Conservation (phyloP, 2,329 filamentous ascomycete species). For the Beauveria pseudobassiana region DNA sequence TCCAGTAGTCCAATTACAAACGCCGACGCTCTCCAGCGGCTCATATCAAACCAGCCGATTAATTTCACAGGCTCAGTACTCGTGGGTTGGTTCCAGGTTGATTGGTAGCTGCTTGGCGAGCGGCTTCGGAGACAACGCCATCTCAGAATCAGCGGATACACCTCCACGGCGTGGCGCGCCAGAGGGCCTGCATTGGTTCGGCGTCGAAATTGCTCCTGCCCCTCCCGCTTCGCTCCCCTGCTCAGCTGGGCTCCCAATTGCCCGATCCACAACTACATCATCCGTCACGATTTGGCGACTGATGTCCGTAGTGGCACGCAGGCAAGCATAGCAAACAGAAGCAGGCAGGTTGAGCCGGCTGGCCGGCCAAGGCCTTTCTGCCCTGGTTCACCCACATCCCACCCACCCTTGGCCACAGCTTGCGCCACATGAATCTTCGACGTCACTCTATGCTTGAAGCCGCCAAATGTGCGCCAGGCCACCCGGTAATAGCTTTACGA, state of each 20-base stretch:
- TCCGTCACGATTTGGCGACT: background rate
- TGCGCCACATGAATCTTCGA: conserved; percentile 3
- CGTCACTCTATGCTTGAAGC: background rate
- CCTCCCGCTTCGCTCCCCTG: background rate
- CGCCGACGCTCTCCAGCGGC: background rate
- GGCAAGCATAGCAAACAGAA: no score
- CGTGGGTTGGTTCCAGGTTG: background rate
- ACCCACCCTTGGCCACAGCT: background rate
- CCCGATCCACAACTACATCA: conserved; percentile 4
- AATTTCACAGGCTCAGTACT: background rate
- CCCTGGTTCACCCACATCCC: background rate
- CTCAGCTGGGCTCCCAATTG: conserved; percentile 4
- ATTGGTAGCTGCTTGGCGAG: background rate
- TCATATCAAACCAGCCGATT: background rate
- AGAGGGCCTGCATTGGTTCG: background rate
- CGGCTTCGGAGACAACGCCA: background rate
- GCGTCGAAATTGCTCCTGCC: background rate
- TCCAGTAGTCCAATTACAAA: background rate
- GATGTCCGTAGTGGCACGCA: no score
- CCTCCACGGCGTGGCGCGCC: background rate
- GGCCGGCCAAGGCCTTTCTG: background rate
- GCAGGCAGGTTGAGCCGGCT: background rate
- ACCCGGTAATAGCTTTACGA: background rate
- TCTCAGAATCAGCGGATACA: background rate
- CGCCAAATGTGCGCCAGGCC: background rate